Conservation (phyloP, 495 filamentous ascomycete genomes). For the Eremomyces bilateralis region DNA sequence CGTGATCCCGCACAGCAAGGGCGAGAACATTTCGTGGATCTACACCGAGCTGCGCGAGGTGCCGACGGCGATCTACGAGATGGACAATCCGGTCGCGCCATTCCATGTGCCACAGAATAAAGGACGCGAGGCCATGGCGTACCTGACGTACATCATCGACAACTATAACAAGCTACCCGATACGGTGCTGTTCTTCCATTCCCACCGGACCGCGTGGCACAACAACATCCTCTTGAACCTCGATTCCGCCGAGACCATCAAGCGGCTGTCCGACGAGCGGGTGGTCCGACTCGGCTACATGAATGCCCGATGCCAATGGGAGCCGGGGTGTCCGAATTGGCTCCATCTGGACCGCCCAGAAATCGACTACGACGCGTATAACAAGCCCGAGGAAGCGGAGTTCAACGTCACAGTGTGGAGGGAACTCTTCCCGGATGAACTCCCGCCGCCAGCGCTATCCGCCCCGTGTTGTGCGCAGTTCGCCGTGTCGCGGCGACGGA, state of each 20-base stretch:
- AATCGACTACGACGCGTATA: conserved; percentile 4
- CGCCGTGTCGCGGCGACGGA: conserved; percentile 12
- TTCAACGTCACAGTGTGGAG: conserved; percentile 6
- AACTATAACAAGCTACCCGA: conserved; percentile 13
- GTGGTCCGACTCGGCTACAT: conserved; percentile 38
- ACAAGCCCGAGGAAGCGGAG: conserved; percentile 12
- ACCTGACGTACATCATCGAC: conserved; percentile 12
- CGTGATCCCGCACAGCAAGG: conserved; percentile 8
- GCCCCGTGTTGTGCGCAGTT: conserved; percentile 39
- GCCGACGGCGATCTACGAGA: conserved; percentile 9
- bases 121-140: conserved; percentile 14
- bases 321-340: conserved; percentile 42
- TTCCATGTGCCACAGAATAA: conserved; percentile 12
- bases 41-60: conserved; percentile 7
- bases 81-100: conserved; percentile 9
- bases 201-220: conserved; percentile 13
- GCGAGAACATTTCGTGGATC: conserved; percentile 10
- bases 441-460: conserved; percentile 7
- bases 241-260: conserved; percentile 30
- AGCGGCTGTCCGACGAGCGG: conserved; percentile 29
- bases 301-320: conserved; percentile 40
- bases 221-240: conserved; percentile 26
- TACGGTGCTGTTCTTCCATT: conserved; percentile 11
- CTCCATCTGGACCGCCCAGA: conserved; percentile 19
- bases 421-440: conserved; percentile 6